Evolutionary conservation across 768 basidiomycete genomes (phyloP).

Genomic region (Termitomyces sp.): DNA sequence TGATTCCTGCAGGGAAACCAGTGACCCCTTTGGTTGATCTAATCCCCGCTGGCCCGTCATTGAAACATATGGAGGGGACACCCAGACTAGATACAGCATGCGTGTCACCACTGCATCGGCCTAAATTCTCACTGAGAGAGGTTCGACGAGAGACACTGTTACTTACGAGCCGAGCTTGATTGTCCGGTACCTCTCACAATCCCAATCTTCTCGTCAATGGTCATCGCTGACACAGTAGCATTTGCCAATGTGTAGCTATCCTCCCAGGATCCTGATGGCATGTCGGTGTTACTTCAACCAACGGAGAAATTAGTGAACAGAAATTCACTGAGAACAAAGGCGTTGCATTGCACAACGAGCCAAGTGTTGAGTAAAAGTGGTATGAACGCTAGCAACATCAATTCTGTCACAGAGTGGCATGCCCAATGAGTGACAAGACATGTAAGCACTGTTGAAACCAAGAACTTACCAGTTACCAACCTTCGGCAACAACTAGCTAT

Average conservation of each 20-base stretch:
- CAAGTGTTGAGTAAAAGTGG: neutral
- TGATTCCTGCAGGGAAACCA: constrained; percentile 56
- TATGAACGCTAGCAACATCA: neutral
- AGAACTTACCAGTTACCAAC: neutral
- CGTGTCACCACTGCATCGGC: constrained; percentile 44
- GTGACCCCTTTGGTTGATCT: constrained; percentile 38
- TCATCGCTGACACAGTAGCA: constrained; percentile 30
- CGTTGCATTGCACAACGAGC: neutral
- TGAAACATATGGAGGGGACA: constrained; percentile 40
- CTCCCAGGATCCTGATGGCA: constrained; percentile 35
- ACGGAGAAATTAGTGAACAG: neutral
- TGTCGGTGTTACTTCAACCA: neutral
- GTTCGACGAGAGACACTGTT: too few relatives aligned
- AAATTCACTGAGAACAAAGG: constrained; percentile 5
- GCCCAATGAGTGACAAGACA: too few relatives aligned
- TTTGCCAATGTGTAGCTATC: constrained; percentile 35
- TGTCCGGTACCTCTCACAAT: constrained; percentile 41
- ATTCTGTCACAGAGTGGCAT: neutral
- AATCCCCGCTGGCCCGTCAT: constrained; percentile 44
- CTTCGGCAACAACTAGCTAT: neutral
- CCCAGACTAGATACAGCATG: constrained; percentile 32
- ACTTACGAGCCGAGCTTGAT: constrained; percentile 29
- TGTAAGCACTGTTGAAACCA: neutral
- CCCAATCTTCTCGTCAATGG: constrained; percentile 39
- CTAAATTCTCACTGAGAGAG: constrained; percentile 14